Evolutionary conservation across 495 filamentous ascomycete species (phyloP), one percentile per base, ranked within the genome.

Genomic region (Aspergillus baeticus): DNA sequence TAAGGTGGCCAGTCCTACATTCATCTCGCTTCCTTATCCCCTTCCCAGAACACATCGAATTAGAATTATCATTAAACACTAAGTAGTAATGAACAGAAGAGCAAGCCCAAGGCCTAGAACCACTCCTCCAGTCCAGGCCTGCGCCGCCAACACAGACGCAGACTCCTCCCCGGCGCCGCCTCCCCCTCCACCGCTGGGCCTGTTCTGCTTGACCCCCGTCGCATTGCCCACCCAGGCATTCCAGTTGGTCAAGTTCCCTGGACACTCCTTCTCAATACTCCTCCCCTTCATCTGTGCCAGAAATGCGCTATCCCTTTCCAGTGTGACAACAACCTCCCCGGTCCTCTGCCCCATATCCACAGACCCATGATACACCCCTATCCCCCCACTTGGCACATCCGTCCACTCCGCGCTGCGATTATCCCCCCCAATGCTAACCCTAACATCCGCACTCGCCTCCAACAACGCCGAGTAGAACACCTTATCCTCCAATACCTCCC

Each of bases 311-410:
- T 74, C 77, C 0, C 83, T 75, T 31, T 74, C 64, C 42, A 87
- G 55, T 0, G 66, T 72, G 26, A 88, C 66, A 13, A 63, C 76
- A 2, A 86, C 83, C 5, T 72, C 63, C 0, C 86, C 86, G 0
- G 69, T 69, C 26, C 69, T 63, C 5, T 76, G 71, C 48, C 70
- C 69, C 56, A 85, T 83, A 0, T 77, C 70, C 17, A 84, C 66
- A 39, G 55, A 67, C 15, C 75, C 71, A 56, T 84, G 74, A 43
- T 84, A 84, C 51, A 87, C 73, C 1, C 79, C 82, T 15, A 13
- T 68, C 10, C 64, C 74, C 15, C 62, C 62, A 46, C 49, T 31
- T 0, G 49, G 66, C 37, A 61, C 68, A 5, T 51, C 63, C 1
- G 69, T 70, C 57, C 71, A 69, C 20, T 73, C 74, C 1, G 64